Base-by-base conservation (phyloP, 2,329 filamentous ascomycete species). In the Incumbomyces delicatus region DNA sequence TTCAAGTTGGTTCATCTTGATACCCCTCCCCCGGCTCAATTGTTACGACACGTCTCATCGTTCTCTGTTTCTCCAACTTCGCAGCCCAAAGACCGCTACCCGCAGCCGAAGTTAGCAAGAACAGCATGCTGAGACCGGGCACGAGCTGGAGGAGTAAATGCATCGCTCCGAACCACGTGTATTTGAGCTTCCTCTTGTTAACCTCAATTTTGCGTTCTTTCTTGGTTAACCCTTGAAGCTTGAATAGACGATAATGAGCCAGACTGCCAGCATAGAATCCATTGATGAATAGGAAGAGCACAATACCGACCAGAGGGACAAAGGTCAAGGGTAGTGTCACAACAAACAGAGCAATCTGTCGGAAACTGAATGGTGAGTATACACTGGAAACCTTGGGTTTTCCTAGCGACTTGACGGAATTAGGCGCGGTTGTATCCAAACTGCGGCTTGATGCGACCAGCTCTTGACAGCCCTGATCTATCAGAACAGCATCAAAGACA, bases 81-180 rank as follows among this genome's bases (percentile, higher is more conserved):
- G 81, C 81, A 1, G 81, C 86, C 89, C 90, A 96, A 31, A 96
- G 69, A 1, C 87, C 90, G 36, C 86, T 83, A 2, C 90, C 92
- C 16, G 81, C 79, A 1, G 89, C 84, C 2, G 85, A 88, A 0
- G 90, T 95, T 54, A 98, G 68, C 33, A 96, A 73, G 63, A 96
- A 95, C 61, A 96, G 81, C 74, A 98, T 94, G n/a, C 85, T 94
- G 41, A 95, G 66, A 11, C 90, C 75, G 1, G 92, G 92, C 7
- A 95, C 74, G n/a, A 96, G 75, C 66, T 95, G 87, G 22, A 96
- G 66, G 6, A 87, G 63, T 69, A 95, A 78, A 41, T 88, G 86
- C 3, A 92, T 74, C 1, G 85, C 87, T 13, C 92, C 92, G 60
- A 96, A 95, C 87, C 87, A 94, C 12, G 87, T 82, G 62, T 95